Conservation (phyloP, 352 stramenopile species). For the Phytophthora sansomeana region DNA sequence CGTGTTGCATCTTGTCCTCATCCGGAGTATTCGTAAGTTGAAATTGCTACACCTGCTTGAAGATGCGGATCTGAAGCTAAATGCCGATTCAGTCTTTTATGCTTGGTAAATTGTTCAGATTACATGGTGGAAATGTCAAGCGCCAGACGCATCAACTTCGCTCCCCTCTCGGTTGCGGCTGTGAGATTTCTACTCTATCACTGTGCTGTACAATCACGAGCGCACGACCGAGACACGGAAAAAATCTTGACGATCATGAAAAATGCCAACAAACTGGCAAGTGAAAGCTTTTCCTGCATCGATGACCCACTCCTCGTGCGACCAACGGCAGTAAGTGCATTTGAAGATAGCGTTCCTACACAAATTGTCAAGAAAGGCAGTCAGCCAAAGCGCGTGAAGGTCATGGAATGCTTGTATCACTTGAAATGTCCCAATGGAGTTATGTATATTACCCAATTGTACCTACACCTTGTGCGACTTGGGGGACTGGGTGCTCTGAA, state of each 20-base stretch:
- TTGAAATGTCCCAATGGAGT: constrained; percentile 33
- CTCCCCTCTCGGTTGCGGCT: constrained; percentile 35
- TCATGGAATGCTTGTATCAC: constrained; percentile 48
- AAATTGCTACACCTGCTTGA: neutral
- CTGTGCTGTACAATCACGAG: constrained; percentile 42
- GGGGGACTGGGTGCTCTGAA: constrained; percentile 51
- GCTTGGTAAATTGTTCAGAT: constrained; percentile 49
- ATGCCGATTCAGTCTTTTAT: constrained; percentile 38
- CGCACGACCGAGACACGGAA: constrained; percentile 40
- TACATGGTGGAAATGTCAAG: constrained; percentile 47
- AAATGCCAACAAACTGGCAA: constrained; percentile 43
- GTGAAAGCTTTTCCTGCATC: constrained; percentile 31
- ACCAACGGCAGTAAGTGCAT: constrained; percentile 29
- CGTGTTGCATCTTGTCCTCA: constrained; percentile 37
- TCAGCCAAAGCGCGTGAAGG: constrained; percentile 33
- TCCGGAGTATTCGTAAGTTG: constrained; percentile 55
- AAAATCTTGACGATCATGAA: constrained; percentile 43
- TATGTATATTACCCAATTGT: constrained; percentile 41
- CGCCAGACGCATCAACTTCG: constrained; percentile 34
- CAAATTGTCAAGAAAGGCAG: constrained; percentile 29
- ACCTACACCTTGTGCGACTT: constrained; percentile 42
- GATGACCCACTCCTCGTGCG: constrained; percentile 2
- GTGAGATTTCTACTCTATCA: constrained; percentile 55
- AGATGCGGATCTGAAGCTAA: neutral
- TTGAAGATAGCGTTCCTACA: constrained; percentile 37